phyloP scores from a whole-genome alignment of 345 rosid species.

The Eucalyptus rudis region DNA sequence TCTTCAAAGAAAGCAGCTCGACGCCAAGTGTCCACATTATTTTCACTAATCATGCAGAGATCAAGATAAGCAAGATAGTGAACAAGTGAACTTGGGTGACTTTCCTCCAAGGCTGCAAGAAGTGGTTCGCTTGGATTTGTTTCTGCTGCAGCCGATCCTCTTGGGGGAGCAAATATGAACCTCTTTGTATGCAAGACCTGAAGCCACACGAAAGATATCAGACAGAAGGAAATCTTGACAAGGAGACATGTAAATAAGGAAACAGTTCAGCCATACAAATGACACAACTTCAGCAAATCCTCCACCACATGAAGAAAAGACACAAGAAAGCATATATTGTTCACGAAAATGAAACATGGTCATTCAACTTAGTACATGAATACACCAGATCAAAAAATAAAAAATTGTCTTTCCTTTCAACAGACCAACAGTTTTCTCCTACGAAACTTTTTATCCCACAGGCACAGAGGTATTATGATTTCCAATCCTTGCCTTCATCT shows the following conservation, averaged over 20 bases:
- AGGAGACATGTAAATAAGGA: background rate
- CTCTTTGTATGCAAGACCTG: slow-evolving; percentile 79
- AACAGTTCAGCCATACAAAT: background rate
- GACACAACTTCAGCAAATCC: background rate
- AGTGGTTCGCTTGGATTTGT: slow-evolving; percentile 93
- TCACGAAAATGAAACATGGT: background rate
- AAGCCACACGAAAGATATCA: background rate
- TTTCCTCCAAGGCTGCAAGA: slow-evolving; percentile 77
- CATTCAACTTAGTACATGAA: background rate
- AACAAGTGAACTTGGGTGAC: slow-evolving; percentile 50
- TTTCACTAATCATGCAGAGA: slow-evolving; percentile 89
- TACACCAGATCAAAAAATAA: background rate
- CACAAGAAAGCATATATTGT: background rate
- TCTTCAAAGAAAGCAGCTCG: slow-evolving; percentile 96
- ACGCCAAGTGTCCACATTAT: slow-evolving; percentile 87
- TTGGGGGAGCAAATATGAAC: slow-evolving; percentile 69
- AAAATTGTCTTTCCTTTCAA: background rate
- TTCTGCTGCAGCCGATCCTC: slow-evolving; percentile 99
- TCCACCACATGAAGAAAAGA: background rate
- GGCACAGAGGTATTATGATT: background rate
- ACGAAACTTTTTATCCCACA: background rate
- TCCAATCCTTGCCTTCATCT: background rate
- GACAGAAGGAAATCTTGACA: background rate
- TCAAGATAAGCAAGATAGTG: slow-evolving; percentile 90
- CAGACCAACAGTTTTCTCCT: background rate